Conservation (phyloP, 352 stramenopile species). For the Globisporangium yorkense region DNA sequence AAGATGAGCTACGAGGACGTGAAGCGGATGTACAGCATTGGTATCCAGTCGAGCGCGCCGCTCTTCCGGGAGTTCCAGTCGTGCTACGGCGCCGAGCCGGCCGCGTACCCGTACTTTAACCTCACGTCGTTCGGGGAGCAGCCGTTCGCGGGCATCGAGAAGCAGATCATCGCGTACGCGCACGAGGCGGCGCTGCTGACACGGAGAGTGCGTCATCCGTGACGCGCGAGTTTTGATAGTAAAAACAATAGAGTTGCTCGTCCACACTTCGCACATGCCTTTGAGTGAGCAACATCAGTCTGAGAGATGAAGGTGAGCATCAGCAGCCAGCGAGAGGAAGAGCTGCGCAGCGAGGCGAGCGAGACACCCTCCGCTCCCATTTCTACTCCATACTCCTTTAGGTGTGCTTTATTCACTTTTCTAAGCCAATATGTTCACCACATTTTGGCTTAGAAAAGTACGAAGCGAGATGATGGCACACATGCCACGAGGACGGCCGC, state of each 20-base stretch:
- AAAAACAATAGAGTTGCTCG: neutral
- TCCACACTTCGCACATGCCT: too few species aligned
- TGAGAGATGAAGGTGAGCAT: too few species aligned
- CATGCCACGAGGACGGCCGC: too few species aligned
- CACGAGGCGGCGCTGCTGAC: constrained; percentile 35
- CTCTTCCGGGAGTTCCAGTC: constrained; percentile 47
- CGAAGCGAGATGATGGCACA: too few species aligned
- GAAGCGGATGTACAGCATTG: constrained; percentile 37
- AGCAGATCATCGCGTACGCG: constrained; percentile 44
- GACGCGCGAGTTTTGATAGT: neutral
- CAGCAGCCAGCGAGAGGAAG: too few species aligned
- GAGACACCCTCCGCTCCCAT: too few species aligned
- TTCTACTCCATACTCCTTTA: too few species aligned
- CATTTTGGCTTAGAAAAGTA: too few species aligned
- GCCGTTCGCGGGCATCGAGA: constrained; percentile 40
- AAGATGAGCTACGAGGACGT: constrained; percentile 41
- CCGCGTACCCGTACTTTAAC: constrained; percentile 33
- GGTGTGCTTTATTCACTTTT: too few species aligned
- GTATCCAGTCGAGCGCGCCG: constrained; percentile 30
- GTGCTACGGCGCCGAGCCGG: constrained; percentile 40
- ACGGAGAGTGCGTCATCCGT: neutral
- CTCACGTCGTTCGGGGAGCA: constrained; percentile 30
- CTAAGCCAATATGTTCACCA: too few species aligned
- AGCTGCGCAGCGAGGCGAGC: too few species aligned
- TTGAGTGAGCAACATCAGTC: too few species aligned